These are phyloP conservation scores for Lentinus brumalis DNA, from an alignment of 768 basidiomycete genomes.

Conservation along the genomic window DNA sequence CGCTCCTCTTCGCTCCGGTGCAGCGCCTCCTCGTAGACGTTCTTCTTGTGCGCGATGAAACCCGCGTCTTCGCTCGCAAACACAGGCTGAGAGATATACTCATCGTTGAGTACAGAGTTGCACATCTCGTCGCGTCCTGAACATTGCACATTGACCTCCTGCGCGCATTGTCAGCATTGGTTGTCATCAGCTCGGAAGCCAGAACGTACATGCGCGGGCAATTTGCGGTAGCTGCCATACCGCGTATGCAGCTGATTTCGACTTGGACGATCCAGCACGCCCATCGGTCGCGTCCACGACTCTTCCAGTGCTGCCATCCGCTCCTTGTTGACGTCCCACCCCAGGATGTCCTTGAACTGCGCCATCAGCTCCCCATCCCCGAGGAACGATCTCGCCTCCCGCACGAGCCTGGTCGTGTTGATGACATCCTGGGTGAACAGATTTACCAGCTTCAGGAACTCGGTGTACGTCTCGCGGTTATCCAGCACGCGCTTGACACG, in stretches of 20 bases:
- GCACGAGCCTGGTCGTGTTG: slow-evolving; percentile 79
- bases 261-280: slow-evolving; percentile 43
- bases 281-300: slow-evolving; percentile 33
- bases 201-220: slow-evolving; percentile 73
- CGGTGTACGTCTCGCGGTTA: slow-evolving; percentile 80
- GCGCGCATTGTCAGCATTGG: neutral
- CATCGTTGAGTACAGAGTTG: slow-evolving; percentile 93
- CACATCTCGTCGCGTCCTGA: slow-evolving; percentile 98
- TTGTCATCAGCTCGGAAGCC: neutral
- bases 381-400: slow-evolving; percentile 76
- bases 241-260: slow-evolving; percentile 68
- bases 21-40: slow-evolving; percentile 93
- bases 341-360: slow-evolving; percentile 83
- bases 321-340: slow-evolving; percentile 77
- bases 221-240: slow-evolving; percentile 87
- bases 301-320: slow-evolving; percentile 30
- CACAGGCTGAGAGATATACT: slow-evolving; percentile 97
- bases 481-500: slow-evolving; percentile 77
- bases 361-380: slow-evolving; percentile 75
- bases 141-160: slow-evolving; percentile 89
- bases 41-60: slow-evolving; percentile 90
- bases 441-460: slow-evolving; percentile 94
- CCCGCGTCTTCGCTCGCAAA: slow-evolving; percentile 95
- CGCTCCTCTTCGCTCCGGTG: slow-evolving; percentile 97
- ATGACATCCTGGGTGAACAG: slow-evolving; percentile 94